phyloP scores from a whole-genome alignment of 2,329 filamentous ascomycete genomes.

The Gremmenia infestans region DNA sequence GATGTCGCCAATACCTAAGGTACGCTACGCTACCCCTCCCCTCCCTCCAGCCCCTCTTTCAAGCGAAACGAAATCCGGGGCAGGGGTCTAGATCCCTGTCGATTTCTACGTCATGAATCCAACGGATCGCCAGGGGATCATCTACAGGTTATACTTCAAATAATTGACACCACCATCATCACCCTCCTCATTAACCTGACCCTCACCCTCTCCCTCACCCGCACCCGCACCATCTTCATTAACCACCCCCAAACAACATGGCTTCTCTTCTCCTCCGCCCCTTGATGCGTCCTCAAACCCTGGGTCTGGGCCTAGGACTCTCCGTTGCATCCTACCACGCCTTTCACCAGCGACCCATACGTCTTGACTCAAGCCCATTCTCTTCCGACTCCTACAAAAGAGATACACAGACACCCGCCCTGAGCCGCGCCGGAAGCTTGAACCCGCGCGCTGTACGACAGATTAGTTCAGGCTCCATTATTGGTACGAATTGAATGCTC shows the following conservation, averaged over 20 bases:
- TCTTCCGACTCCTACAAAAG: conserved; percentile 16
- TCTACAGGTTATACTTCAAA: neutral
- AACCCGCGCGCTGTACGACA: conserved; percentile 27
- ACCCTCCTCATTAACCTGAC: neutral
- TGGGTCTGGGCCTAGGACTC: conserved; percentile 34
- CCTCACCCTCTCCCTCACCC: neutral
- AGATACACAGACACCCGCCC: conserved; percentile 29
- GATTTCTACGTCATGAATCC: no score
- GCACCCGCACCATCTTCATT: neutral
- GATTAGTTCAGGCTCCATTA: conserved; percentile 30
- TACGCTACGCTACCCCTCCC: no score
- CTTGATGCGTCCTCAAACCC: conserved; percentile 27
- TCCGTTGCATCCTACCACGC: conserved; percentile 31
- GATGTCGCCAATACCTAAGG: no score
- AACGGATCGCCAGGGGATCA: no score
- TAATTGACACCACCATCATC: no score
- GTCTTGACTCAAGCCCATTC: conserved; percentile 25
- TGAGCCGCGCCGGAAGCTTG: conserved; percentile 17
- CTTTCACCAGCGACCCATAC: conserved; percentile 28
- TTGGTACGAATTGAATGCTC: conserved; percentile 20
- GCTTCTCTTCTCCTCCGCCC: conserved; percentile 29
- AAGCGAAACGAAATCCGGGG: no score
- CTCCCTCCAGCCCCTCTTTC: no score
- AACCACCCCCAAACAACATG: conserved; percentile 14
- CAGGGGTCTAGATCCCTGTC: no score